Evolutionary conservation across 257 asterid species (phyloP).

Genomic region (Przewalskia tangutica): DNA sequence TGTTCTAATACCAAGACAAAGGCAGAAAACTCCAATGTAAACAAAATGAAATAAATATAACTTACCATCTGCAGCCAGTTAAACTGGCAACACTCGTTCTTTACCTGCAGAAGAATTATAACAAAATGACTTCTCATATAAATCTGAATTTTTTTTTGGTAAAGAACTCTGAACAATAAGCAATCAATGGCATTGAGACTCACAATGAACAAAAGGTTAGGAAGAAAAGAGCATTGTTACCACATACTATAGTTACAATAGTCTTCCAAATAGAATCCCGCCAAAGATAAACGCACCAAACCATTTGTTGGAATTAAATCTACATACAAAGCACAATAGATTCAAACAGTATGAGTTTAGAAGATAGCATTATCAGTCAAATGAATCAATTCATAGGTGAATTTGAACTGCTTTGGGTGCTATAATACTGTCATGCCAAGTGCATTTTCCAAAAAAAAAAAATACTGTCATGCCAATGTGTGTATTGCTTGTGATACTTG

Average conservation of each 20-base stretch:
- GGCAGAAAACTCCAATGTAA: not conserved
- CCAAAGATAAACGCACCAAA: slow-evolving; percentile 72
- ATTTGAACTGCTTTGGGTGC: not conserved
- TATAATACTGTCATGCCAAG: no score
- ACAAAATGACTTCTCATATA: not conserved
- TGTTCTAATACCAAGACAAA: not conserved
- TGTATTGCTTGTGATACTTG: not conserved
- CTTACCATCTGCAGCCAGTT: not conserved
- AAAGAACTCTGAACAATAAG: not conserved
- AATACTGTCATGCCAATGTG: not conserved
- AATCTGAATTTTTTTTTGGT: not conserved
- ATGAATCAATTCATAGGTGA: not conserved
- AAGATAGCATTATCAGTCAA: not conserved
- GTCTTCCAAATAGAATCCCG: slow-evolving; percentile 52
- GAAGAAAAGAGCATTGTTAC: not conserved
- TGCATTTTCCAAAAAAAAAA: no score
- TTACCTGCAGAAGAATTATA: not conserved
- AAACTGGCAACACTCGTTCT: not conserved
- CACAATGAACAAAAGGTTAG: not conserved
- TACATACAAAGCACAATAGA: slow-evolving; percentile 8
- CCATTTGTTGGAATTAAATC: slow-evolving; percentile 86
- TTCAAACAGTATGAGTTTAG: not conserved
- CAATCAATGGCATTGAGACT: not conserved
- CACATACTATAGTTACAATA: slow-evolving; percentile 29
- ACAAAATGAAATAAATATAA: not conserved